Conservation (phyloP, 495 filamentous ascomycete genomes). For the Penicillium taxi region DNA sequence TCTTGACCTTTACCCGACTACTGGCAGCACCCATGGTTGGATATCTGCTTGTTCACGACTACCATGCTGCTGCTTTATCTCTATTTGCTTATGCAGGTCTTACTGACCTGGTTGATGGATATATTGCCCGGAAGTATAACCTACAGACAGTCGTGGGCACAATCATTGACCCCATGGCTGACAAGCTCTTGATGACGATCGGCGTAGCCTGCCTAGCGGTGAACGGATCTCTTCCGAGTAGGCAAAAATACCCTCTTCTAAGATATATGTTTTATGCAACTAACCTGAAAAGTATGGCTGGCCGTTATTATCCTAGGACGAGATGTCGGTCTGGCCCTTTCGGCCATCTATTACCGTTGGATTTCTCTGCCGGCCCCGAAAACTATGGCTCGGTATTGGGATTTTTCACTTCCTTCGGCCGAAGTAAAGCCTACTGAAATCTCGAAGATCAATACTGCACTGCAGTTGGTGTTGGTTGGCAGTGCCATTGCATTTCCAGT, state of each 20-base stretch:
- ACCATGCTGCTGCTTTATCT: slow-evolving; percentile 66
- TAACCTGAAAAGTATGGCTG: slow-evolving; percentile 57
- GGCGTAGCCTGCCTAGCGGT: slow-evolving; percentile 74
- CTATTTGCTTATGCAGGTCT: slow-evolving; percentile 88
- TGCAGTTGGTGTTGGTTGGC: slow-evolving; percentile 74
- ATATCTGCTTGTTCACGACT: slow-evolving; percentile 78
- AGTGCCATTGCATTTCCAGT: slow-evolving; percentile 67
- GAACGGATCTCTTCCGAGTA: slow-evolving; percentile 73
- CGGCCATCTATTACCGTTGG: slow-evolving; percentile 91
- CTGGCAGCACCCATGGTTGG: slow-evolving; percentile 78
- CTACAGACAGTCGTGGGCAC: slow-evolving; percentile 92
- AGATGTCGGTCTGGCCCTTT: slow-evolving; percentile 76
- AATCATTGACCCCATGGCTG: slow-evolving; percentile 93
- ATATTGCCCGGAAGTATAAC: slow-evolving; percentile 78
- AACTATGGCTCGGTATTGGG: slow-evolving; percentile 92
- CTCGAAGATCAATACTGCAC: slow-evolving; percentile 80
- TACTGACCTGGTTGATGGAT: slow-evolving; percentile 87
- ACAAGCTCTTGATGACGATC: slow-evolving; percentile 92
- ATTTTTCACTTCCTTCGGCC: slow-evolving; percentile 85
- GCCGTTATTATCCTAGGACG: slow-evolving; percentile 83
- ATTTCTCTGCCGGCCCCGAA: slow-evolving; percentile 88
- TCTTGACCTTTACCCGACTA: slow-evolving; percentile 81
- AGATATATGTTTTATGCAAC: background rate
- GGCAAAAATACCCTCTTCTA: slow-evolving; percentile 10
- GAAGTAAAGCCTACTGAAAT: slow-evolving; percentile 89